Evolutionary conservation across 1,139 yeast genomes (phyloP), one percentile per base, ranked within the genome.

Genomic region (Martiniozyma asiatica): DNA sequence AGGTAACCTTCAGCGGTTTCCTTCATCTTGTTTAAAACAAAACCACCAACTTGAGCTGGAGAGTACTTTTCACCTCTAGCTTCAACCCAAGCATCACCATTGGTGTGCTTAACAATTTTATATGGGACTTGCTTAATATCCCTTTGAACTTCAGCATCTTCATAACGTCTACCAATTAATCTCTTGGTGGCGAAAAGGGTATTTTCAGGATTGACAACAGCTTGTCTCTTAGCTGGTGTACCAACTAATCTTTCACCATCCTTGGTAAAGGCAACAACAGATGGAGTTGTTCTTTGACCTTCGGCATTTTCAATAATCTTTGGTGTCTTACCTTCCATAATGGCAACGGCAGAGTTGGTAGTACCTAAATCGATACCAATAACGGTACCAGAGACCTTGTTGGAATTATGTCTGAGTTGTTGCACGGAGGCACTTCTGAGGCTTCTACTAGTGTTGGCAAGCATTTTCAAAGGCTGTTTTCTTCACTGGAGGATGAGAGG

Each of bases 71-170:
- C 80, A 56, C 94, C 96, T 56, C 80, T 69, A 44, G 96, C 95
- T 68, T 87, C 96, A 41, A 89, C 80, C 97, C 98, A 92, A 47
- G 98, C 98, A 56, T 92, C 98, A 58, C 98, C 98, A 59, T 89
- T 89, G 43, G 72, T 59, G 70, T 87, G 96, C 70, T 87, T 84
- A 52, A 87, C 82, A 46, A 89, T 89, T 71, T 87, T 87, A 77
- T 82, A 89, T 42, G 98, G 97, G 37, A 87, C 97, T 64, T 87
- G 87, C 58, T 80, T 75, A 58, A 89, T 73, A 59, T 92, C 98
- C 67, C 87, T 80, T 68, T 89, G 97, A 40, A 89, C 96, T 65
- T 89, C 98, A 39, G 65, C 59, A 59, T 89, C 99, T 61, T 87
- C 95, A 58, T 75, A 89, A 61, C 97, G 79, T 63, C 98, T 81